Evolutionary conservation across 768 basidiomycete species (phyloP), one percentile per base, ranked within the genome.

Genomic region (Mycena sanguinolenta): DNA sequence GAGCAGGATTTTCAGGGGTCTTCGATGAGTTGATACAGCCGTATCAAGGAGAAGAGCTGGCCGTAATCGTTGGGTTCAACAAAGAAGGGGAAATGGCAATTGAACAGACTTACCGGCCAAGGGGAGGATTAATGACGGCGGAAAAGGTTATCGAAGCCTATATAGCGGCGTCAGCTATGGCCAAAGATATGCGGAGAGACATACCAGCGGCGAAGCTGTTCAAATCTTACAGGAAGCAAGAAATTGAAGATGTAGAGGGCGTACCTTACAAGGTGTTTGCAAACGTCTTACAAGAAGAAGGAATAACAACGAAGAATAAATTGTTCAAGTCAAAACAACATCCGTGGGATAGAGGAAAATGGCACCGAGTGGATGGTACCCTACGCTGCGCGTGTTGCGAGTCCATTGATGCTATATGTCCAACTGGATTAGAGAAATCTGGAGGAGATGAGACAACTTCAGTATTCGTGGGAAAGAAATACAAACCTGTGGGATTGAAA

Each of bases 21-120:
- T 53, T 63, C 68, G 49, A 63, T 16, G 67, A 69, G 19, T 58
- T 69, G 60, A 59, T 30, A 3, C 2, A 53, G 21, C 39, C 50
- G 36, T 27, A 50, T 49, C 66, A 66, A 55, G 58, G 63, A 58
- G 72, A 68, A 49, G 67, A 68, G 54, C 27, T 69, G 50, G 69
- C 53, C 10, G 36, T 73, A 2, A 9, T 73, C 1, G 49, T 71
- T 8, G 70, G 63, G 12, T 67, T 71, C 19, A 42, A 62, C 16
- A 58, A 38, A 16, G 57, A 68, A 9, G 57, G 39, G 12, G 62
- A 71, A 39, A 55, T 58, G 57, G 50, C 12, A 23, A 63, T 49
- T 23, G 52, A 57, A 46, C 58, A 34, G n/a, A 1, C 55, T 28
- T 76, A 44, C 63, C 69, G 53, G 14, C 67, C 59, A 42, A 73